Conservation (phyloP, 257 asterid genomes). For the Nicotiana tomentosiformis region DNA sequence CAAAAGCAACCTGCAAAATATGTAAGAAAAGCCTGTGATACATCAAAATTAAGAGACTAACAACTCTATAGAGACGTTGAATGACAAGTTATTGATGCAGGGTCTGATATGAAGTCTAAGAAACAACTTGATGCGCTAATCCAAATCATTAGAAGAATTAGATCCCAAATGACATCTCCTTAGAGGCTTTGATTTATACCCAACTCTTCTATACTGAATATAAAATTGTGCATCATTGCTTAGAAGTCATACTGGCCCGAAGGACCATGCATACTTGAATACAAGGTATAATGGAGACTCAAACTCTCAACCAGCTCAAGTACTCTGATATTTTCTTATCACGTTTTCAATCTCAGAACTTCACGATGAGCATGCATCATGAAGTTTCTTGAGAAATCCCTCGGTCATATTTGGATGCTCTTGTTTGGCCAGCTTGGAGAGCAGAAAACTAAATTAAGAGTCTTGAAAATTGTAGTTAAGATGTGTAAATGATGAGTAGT, state of each 20-base stretch:
- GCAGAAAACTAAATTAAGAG: too few species aligned
- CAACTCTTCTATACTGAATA: not conserved
- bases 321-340: not conserved
- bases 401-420: not conserved
- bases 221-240: not conserved
- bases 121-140: conserved; percentile 1
- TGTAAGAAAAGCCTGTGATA: not conserved
- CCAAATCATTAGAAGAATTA: not conserved
- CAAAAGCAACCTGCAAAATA: conserved; percentile 75
- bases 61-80: not conserved
- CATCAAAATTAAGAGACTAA: conserved; percentile 2
- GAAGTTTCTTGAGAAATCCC: not conserved
- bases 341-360: not conserved
- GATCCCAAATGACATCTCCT: not conserved
- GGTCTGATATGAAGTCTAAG: not conserved
- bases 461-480: not conserved
- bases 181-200: not conserved
- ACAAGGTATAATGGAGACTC: conserved; percentile 1
- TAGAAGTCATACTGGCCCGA: not conserved
- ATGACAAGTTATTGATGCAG: not conserved
- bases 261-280: conserved; percentile 1
- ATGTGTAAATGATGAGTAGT: not conserved
- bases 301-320: not conserved
- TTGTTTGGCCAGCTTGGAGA: conserved; percentile 4
- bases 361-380: not conserved